Evolutionary conservation across 2,329 filamentous ascomycete species (phyloP).

Genomic region (Clarireedia hainanense): DNA sequence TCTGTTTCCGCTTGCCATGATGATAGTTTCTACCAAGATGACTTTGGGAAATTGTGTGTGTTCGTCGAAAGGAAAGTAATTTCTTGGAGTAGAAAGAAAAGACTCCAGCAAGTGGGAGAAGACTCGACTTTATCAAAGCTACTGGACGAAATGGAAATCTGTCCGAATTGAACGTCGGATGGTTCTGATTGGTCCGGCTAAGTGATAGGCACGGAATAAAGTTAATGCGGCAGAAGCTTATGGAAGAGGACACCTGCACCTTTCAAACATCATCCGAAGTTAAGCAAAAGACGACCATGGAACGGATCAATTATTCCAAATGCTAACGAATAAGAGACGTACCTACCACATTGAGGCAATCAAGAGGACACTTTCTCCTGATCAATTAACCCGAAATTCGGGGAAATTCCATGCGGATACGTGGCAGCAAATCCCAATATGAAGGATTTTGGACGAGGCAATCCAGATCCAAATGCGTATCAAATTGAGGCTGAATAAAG

Average conservation of each 20-base stretch:
- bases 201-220: background rate
- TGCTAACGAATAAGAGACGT: background rate
- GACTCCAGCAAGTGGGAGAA: background rate
- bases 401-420: background rate
- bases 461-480: too few relatives aligned
- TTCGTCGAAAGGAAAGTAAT: slow-evolving; percentile 2
- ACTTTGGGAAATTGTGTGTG: background rate
- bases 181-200: slow-evolving; percentile 20
- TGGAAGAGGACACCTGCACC: slow-evolving; percentile 9
- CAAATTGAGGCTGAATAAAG: too few relatives aligned
- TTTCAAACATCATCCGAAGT: background rate
- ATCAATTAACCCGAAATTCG: too few relatives aligned
- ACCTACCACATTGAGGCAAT: background rate
- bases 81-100: slow-evolving; percentile 2
- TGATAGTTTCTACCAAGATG: slow-evolving; percentile 26
- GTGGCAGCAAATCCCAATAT: background rate
- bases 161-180: slow-evolving; percentile 17
- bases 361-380: background rate
- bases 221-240: background rate
- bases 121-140: slow-evolving; percentile 8
- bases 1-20: slow-evolving; percentile 54
- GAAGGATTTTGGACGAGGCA: too few relatives aligned
- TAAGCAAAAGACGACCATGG: too few relatives aligned
- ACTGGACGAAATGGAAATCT: slow-evolving; percentile 21
- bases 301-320: too few relatives aligned